Evolutionary conservation across 2,329 filamentous ascomycete species (phyloP).

Genomic region (Fusarium pininemorale): DNA sequence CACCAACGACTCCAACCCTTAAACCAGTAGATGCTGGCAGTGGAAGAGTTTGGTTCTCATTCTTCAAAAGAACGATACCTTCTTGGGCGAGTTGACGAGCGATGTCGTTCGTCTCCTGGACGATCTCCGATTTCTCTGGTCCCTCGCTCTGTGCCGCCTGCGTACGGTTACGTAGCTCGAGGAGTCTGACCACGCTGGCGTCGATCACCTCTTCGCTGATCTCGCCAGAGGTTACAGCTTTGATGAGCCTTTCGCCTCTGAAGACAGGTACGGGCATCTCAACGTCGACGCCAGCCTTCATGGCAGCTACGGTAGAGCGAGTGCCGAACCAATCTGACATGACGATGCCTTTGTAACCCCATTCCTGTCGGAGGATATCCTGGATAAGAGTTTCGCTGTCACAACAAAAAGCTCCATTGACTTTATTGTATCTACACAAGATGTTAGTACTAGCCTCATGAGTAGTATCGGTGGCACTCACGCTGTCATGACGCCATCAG

Average conservation of each 20-base stretch:
- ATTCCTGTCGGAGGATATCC: constrained; percentile 14
- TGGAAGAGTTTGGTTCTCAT: background rate
- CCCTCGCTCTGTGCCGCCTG: background rate
- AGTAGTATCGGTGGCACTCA: background rate
- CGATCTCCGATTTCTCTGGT: constrained; percentile 14
- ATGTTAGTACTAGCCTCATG: background rate
- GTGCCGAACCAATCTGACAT: constrained; percentile 38
- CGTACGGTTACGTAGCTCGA: constrained; percentile 16
- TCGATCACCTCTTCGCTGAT: constrained; percentile 10
- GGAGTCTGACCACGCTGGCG: background rate
- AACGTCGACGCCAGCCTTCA: constrained; percentile 20
- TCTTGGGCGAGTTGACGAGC: constrained; percentile 7
- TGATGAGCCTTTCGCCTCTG: constrained; percentile 9
- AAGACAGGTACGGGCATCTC: constrained; percentile 32
- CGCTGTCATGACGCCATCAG: constrained; percentile 29
- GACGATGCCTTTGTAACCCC: constrained; percentile 15
- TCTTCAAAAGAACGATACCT: constrained; percentile 30
- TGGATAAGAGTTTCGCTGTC: background rate
- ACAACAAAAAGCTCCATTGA: constrained; percentile 19
- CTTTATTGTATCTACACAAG: constrained; percentile 23
- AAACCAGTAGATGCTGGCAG: rapidly evolving
- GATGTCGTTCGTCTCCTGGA: constrained; percentile 13
- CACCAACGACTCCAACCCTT: background rate
- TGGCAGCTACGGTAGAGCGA: background rate
- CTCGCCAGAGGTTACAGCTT: background rate